Evolutionary conservation across 1,284 basidiomycete genomes (phyloP).

Genomic region (Melanopsichium pennsylvanicum): DNA sequence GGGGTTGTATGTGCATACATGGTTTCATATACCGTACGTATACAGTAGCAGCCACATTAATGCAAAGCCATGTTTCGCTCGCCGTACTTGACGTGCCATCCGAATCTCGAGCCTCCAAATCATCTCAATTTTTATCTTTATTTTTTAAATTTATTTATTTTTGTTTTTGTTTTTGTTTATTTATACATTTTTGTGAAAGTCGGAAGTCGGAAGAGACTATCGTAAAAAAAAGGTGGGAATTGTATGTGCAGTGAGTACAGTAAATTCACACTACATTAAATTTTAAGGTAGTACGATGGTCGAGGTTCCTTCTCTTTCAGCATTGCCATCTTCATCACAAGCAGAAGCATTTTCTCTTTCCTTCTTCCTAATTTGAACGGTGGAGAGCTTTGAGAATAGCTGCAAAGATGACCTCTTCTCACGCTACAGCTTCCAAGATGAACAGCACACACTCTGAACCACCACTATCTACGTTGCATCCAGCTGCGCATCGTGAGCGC

Average conservation of each 20-base stretch:
- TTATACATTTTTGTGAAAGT: background rate
- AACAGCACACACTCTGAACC: too few relatives aligned
- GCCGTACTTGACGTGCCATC: conserved; percentile 1
- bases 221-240: too few relatives aligned
- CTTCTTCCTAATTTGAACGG: too few relatives aligned
- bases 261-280: too few relatives aligned
- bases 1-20: too few relatives aligned
- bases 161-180: background rate
- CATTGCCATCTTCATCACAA: conserved; percentile 1
- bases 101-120: background rate
- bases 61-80: background rate
- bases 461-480: conserved; percentile 12
- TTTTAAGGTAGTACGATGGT: background rate
- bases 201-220: background rate
- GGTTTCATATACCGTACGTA: too few relatives aligned
- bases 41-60: too few relatives aligned
- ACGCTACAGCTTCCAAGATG: too few relatives aligned
- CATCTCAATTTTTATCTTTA: too few relatives aligned
- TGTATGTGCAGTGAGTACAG: too few relatives aligned
- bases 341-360: too few relatives aligned
- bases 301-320: background rate
- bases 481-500: conserved; percentile 23
- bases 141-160: background rate
- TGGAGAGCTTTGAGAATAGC: too few relatives aligned
- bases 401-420: background rate